Evolutionary conservation across 805 yeast species (phyloP).

Genomic region (Sugiyamaella americana): DNA sequence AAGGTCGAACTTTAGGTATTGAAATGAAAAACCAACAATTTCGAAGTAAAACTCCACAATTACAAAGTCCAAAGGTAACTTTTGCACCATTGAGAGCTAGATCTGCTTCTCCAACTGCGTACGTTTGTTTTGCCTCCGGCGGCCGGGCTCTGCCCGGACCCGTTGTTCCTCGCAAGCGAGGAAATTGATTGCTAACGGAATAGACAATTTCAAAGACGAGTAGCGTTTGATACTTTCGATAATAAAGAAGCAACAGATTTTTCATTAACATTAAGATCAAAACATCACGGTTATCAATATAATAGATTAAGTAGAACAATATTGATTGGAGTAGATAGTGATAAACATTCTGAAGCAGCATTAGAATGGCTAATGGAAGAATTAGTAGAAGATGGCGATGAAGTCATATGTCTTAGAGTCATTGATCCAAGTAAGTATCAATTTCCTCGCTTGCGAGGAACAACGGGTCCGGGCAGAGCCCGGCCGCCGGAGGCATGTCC

Average conservation of each 20-base stretch:
- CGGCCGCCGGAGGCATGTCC: not conserved
- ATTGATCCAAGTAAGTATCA: slow-evolving; percentile 27
- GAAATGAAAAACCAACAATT: not conserved
- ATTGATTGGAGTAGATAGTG: slow-evolving; percentile 40
- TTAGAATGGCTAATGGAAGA: slow-evolving; percentile 42
- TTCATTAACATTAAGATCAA: slow-evolving; percentile 36
- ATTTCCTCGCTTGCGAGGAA: not conserved
- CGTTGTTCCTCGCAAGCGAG: too few relatives aligned
- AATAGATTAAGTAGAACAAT: slow-evolving; percentile 38
- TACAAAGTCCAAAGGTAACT: not conserved
- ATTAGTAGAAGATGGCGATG: slow-evolving; percentile 41
- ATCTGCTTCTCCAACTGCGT: not conserved
- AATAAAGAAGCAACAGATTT: slow-evolving; percentile 32
- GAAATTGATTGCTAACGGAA: not conserved
- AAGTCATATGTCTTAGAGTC: slow-evolving; percentile 40
- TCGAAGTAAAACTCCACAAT: not conserved
- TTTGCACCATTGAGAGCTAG: not conserved
- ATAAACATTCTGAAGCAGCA: slow-evolving; percentile 39
- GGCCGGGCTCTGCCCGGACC: too few relatives aligned
- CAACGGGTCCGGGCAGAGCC: not conserved
- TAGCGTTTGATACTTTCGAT: slow-evolving; percentile 40
- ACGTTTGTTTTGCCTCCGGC: not conserved
- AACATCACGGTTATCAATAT: slow-evolving; percentile 35
- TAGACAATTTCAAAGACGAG: slow-evolving; percentile 27
- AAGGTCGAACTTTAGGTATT: not conserved